phyloP scores from a whole-genome alignment of 495 filamentous ascomycete genomes.

The Podospora appendiculata region DNA sequence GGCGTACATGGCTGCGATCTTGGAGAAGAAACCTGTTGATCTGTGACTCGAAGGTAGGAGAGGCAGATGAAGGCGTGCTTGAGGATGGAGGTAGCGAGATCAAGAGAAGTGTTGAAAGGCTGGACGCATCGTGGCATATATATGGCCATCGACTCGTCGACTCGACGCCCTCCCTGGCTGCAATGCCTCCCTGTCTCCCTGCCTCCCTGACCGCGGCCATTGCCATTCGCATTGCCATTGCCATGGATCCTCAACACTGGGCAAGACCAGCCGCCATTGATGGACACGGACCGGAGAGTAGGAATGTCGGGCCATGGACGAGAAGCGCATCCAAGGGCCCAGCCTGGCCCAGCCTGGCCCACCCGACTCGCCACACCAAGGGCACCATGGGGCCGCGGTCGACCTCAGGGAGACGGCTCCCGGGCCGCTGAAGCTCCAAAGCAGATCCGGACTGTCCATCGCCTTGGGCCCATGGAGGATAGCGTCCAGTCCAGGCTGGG shows the following conservation, averaged over 20 bases:
- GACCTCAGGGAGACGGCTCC: conserved; percentile 13
- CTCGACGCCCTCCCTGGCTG: too few species aligned
- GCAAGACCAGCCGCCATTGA: too few species aligned
- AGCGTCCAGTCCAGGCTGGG: conserved; percentile 6
- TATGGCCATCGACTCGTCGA: neutral
- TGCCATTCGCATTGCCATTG: too few species aligned
- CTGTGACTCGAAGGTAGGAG: neutral
- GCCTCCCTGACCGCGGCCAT: too few species aligned
- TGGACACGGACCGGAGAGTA: neutral
- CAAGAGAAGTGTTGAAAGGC: neutral
- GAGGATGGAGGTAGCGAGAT: conserved; percentile 14
- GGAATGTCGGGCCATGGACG: conserved; percentile 12
- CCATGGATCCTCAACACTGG: too few species aligned
- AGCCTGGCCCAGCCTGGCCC: neutral
- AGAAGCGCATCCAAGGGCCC: neutral
- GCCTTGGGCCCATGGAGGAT: conserved; percentile 10
- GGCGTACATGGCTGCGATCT: conserved; percentile 18
- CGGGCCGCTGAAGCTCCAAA: conserved; percentile 20
- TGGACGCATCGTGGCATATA: conserved; percentile 18
- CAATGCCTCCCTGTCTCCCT: too few species aligned
- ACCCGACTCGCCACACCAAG: conserved; percentile 2
- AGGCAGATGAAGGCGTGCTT: conserved; percentile 14
- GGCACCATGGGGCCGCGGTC: neutral
- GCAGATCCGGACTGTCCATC: conserved; percentile 3
- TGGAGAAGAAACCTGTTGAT: conserved; percentile 1